These are phyloP conservation scores for Huntiella bhutanensis DNA, from an alignment of 2,329 filamentous ascomycete species.

Conservation along the genomic window DNA sequence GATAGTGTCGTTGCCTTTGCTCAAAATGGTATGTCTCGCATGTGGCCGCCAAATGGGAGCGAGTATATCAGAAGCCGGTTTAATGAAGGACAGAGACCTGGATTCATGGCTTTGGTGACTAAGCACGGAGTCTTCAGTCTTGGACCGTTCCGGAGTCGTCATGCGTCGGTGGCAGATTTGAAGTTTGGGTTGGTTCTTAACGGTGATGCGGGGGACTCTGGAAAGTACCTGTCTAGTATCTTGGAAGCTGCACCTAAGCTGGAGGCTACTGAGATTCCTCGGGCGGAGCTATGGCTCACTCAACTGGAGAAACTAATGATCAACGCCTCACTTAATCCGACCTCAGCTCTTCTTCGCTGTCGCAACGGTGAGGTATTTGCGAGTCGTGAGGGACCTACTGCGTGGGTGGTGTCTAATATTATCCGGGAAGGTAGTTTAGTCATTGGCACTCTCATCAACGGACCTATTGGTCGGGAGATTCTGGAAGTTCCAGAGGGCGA, in stretches of 20 bases:
- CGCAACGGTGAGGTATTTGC: constrained; percentile 58
- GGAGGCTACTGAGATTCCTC: constrained; percentile 21
- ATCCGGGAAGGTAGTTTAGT: constrained; percentile 57
- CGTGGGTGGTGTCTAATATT: constrained; percentile 45
- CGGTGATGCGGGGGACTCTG: constrained; percentile 11
- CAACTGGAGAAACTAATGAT: constrained; percentile 77
- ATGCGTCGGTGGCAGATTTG: constrained; percentile 31
- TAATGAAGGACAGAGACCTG: constrained; percentile 27
- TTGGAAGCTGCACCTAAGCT: constrained; percentile 27
- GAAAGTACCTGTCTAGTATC: constrained; percentile 23
- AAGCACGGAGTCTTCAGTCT: constrained; percentile 36
- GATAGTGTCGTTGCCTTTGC: constrained; percentile 61
- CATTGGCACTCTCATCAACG: constrained; percentile 23
- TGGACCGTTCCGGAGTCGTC: constrained; percentile 31
- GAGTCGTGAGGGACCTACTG: constrained; percentile 30
- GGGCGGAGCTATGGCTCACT: constrained; percentile 30
- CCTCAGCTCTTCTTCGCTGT: constrained; percentile 61
- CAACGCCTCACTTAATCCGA: constrained; percentile 64
- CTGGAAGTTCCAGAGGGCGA: constrained; percentile 3
- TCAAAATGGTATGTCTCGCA: constrained; percentile 70
- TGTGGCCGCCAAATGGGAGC: constrained; percentile 34
- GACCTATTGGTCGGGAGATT: constrained; percentile 2
- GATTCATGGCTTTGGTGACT: constrained; percentile 50
- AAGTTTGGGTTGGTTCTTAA: constrained; percentile 27
- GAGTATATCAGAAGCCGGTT: constrained; percentile 26